These are phyloP conservation scores for Porodaedalea pini DNA, from an alignment of 1,284 basidiomycete genomes.

Conservation along the genomic window DNA sequence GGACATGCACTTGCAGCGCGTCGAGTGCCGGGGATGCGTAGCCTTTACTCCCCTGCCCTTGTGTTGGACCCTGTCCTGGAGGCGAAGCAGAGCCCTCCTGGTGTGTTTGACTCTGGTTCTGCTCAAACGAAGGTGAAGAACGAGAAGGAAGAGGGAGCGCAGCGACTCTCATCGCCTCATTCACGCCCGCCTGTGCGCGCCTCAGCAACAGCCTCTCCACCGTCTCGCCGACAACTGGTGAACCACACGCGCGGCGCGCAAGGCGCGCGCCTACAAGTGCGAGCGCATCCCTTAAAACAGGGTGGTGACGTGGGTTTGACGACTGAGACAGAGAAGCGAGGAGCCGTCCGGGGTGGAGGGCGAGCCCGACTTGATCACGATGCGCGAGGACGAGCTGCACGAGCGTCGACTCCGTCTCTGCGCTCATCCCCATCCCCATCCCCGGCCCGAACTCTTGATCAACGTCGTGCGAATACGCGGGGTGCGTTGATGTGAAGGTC, in stretches of 20 bases:
- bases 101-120: no score
- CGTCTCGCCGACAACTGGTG: background rate
- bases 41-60: conserved; percentile 24
- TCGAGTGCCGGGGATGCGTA: conserved; percentile 43
- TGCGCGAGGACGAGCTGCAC: conserved; percentile 66
- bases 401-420: conserved; percentile 54
- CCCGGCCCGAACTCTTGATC: conserved; percentile 39
- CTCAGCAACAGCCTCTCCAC: background rate
- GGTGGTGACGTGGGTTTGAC: conserved; percentile 7
- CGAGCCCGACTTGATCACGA: conserved; percentile 67
- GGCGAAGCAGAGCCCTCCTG: background rate
- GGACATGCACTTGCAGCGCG: conserved; percentile 67
- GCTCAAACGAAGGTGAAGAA: background rate
- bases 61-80: conserved; percentile 39
- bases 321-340: conserved; percentile 54
- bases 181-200: background rate
- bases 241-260: background rate
- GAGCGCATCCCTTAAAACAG: background rate
- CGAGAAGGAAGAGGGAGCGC: background rate
- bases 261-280: background rate
- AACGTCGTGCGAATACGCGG: conserved; percentile 8
- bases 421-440: background rate
- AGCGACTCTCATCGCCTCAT: conserved; percentile 1
- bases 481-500: background rate
- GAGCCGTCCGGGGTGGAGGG: conserved; percentile 60